Conservation (phyloP, 768 basidiomycete species). For the Podaxis sp. region DNA sequence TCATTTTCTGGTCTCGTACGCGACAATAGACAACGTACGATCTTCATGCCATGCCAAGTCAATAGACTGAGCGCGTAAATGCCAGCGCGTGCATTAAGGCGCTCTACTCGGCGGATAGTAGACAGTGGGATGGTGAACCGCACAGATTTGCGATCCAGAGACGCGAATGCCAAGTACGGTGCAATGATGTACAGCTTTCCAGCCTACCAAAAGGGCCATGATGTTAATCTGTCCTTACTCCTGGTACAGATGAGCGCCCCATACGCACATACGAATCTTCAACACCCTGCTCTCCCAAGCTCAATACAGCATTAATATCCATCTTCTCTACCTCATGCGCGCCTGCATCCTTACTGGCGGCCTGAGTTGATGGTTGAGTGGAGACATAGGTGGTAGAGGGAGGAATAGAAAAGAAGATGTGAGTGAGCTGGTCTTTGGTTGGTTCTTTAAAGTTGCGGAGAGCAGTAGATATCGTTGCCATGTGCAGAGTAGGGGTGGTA, state of each 20-base stretch:
- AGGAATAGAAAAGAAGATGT: conserved; percentile 86
- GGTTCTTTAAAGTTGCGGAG: conserved; percentile 92
- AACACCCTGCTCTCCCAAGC: conserved; percentile 65
- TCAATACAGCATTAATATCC: conserved; percentile 88
- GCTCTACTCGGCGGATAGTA: conserved; percentile 89
- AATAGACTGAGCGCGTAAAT: conserved; percentile 93
- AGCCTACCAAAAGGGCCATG: conserved; percentile 43
- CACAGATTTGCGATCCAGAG: conserved; percentile 89
- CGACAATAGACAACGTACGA: conserved; percentile 47
- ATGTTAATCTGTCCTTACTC: too few relatives aligned
- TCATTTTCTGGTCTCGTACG: neutral
- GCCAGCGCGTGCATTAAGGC: conserved; percentile 89
- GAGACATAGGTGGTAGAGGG: conserved; percentile 21
- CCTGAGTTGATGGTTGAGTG: conserved; percentile 17
- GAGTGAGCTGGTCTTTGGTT: conserved; percentile 77
- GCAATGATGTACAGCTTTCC: conserved; percentile 87
- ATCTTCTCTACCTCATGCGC: conserved; percentile 54
- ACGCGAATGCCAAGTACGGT: conserved; percentile 87
- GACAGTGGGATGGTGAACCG: conserved; percentile 88
- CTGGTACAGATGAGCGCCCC: too few relatives aligned
- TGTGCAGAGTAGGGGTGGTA: conserved; percentile 19
- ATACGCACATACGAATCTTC: conserved; percentile 89
- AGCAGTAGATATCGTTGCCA: conserved; percentile 84
- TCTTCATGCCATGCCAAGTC: conserved; percentile 93
- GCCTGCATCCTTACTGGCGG: conserved; percentile 21